Evolutionary conservation across 176 grass and related monocot genomes (phyloP).

Genomic region (Elymus sibiricus): DNA sequence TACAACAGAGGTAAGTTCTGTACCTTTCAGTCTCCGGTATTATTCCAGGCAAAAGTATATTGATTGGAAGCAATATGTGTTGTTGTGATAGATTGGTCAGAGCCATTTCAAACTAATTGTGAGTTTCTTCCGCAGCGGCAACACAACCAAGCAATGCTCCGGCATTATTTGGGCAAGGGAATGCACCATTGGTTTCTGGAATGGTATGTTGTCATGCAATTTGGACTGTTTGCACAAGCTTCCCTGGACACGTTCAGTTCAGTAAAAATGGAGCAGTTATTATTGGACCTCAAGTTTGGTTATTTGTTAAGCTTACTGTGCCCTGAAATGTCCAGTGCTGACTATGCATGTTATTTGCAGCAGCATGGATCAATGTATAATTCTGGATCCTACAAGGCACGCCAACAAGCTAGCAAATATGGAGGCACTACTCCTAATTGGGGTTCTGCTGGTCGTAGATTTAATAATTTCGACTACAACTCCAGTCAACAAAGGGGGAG

Average conservation of each 20-base stretch:
- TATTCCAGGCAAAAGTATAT: conserved; percentile 1
- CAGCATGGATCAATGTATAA: conserved; percentile 52
- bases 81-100: conserved; percentile 22
- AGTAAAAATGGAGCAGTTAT: background rate
- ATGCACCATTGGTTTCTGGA: conserved; percentile 47
- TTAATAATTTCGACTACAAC: conserved; percentile 30
- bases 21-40: background rate
- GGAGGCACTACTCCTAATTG: conserved; percentile 43
- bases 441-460: conserved; percentile 34
- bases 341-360: conserved; percentile 42
- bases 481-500: conserved; percentile 46
- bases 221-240: conserved; percentile 9
- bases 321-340: conserved; percentile 14
- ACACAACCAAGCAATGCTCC: conserved; percentile 43
- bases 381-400: conserved; percentile 46
- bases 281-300: background rate
- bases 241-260: background rate
- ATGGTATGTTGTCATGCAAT: conserved; percentile 42
- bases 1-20: conserved; percentile 52
- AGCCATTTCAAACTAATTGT: conserved; percentile 25
- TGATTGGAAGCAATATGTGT: background rate
- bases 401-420: conserved; percentile 47
- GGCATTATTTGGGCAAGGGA: conserved; percentile 67
- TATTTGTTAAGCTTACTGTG: conserved; percentile 5
- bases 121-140: conserved; percentile 40